Evolutionary conservation across 139 green algal species (phyloP), one percentile per base, ranked within the genome.

Genomic region (Desmodesmus armatus): DNA sequence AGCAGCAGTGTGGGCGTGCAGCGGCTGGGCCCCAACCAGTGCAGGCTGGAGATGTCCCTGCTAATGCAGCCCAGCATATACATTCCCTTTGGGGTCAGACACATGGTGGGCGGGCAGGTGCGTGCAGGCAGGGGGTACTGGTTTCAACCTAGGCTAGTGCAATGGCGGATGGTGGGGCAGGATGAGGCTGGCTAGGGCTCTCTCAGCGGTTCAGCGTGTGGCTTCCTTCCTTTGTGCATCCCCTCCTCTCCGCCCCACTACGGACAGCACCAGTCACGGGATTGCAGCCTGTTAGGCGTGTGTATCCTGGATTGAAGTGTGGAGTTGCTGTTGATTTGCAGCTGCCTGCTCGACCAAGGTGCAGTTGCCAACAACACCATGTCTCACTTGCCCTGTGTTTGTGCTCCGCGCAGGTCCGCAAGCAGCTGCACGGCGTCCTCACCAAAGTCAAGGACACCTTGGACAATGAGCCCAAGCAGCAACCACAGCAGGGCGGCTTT

Each of bases 51-150:
- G 51, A 85, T 85, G 80, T 29, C 51, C 4, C 11, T 86, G 69
- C 80, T 51, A 49, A 86, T 86, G 80, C 80, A 86, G 80, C 80
- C 80, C 2, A 43, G n/a, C 7, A 53, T 86, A n/a, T 78, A 39
- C n/a, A 69, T 86, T 49, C 80, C 80, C 1, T 72, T 60, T 47
- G 80, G 67, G 3, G 72, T 86, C 37, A 43, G 69, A 2, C 11
- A 41, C n/a, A 58, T 86, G 37, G 80, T 86, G 21, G 80, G 80
- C 3, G 17, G 21, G 33, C 80, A 86, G 80, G 80, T 86, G 47
- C 29, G 65, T 21, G 58, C 58, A 67, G 3, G 33, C 35, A 29
- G 29, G 29, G 17, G 29, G 6, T 23, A 63, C 3, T 21, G 27
- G 51, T 4, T 4, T 27, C 19, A 62, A 3, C 51, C 7, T n/a